phyloP scores from a whole-genome alignment of 2,329 filamentous ascomycete species.

The Neophaeococcomyces aloes region DNA sequence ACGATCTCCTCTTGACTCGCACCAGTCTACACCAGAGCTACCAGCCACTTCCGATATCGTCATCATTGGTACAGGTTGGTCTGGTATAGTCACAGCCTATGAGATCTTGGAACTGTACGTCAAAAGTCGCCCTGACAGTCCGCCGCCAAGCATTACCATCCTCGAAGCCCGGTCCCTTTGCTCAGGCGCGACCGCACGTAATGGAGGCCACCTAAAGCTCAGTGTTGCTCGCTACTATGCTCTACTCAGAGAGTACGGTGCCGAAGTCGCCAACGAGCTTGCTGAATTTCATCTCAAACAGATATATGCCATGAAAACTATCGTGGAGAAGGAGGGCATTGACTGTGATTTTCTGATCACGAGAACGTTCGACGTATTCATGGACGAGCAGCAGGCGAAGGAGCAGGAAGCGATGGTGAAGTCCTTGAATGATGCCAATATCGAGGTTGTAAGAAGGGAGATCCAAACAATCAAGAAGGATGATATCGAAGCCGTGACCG shows the following conservation, averaged over 20 bases:
- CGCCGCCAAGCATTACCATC: slow-evolving; percentile 24
- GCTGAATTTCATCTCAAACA: slow-evolving; percentile 32
- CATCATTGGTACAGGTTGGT: slow-evolving; percentile 40
- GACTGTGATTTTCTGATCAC: slow-evolving; percentile 35
- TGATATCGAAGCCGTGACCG: slow-evolving; percentile 21
- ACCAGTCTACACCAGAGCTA: slow-evolving; percentile 17
- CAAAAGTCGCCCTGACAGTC: too few relatives aligned
- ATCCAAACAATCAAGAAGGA: slow-evolving; percentile 23
- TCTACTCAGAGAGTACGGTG: slow-evolving; percentile 26
- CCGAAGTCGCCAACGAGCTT: slow-evolving; percentile 29
- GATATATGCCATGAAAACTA: slow-evolving; percentile 28
- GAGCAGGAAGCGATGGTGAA: background rate
- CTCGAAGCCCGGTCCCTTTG: slow-evolving; percentile 27
- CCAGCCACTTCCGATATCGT: slow-evolving; percentile 35
- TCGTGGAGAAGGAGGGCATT: slow-evolving; percentile 32
- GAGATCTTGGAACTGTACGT: slow-evolving; percentile 28
- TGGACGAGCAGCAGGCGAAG: slow-evolving; percentile 24
- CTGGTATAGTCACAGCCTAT: slow-evolving; percentile 36
- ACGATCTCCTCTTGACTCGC: background rate
- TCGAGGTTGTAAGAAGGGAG: slow-evolving; percentile 23
- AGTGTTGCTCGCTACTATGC: slow-evolving; percentile 26
- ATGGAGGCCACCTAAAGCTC: slow-evolving; percentile 30
- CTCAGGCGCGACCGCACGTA: slow-evolving; percentile 28
- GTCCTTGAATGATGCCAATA: slow-evolving; percentile 24
- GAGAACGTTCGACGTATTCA: slow-evolving; percentile 30